Conservation (phyloP, 768 basidiomycete species). For the Lactarius evosmus region DNA sequence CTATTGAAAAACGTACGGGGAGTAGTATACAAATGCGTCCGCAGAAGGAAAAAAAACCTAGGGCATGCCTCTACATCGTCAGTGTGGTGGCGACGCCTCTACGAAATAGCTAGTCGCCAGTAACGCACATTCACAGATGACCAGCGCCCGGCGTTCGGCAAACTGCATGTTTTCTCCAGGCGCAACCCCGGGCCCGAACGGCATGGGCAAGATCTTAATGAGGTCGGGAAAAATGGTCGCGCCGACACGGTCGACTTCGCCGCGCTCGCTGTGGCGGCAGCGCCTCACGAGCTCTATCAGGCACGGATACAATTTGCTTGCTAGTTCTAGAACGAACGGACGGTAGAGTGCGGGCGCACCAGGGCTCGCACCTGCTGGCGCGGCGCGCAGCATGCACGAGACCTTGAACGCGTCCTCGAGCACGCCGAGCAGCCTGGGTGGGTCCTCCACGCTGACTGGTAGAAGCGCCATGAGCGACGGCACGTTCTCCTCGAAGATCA, state of each 20-base stretch:
- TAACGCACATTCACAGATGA: conserved; percentile 82
- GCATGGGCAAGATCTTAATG: conserved; percentile 65
- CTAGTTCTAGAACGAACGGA: conserved; percentile 81
- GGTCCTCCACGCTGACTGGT: conserved; percentile 31
- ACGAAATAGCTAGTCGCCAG: conserved; percentile 17
- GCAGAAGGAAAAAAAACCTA: neutral
- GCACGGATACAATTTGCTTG: conserved; percentile 61
- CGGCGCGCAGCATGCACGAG: conserved; percentile 81
- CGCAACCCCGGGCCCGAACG: conserved; percentile 37
- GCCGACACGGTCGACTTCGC: conserved; percentile 71
- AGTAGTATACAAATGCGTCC: neutral
- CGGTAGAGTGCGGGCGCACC: conserved; percentile 72
- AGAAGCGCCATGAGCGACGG: conserved; percentile 60
- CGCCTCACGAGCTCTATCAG: conserved; percentile 84
- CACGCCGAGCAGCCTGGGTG: conserved; percentile 47
- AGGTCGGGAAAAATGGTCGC: conserved; percentile 85
- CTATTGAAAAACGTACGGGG: neutral
- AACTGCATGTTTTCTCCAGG: conserved; percentile 55
- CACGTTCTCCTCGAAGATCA: conserved; percentile 70
- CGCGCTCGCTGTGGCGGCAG: conserved; percentile 69
- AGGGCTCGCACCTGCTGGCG: conserved; percentile 49
- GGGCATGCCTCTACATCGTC: neutral
- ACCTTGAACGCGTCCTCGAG: conserved; percentile 76
- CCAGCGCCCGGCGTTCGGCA: conserved; percentile 79
- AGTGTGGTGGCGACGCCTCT: neutral